A percentile compares a stretch with the other conserved stretches of the same genome.
Conservation (phyloP, 768 basidiomycete genomes). For the Phaeolepiota aurea region DNA sequence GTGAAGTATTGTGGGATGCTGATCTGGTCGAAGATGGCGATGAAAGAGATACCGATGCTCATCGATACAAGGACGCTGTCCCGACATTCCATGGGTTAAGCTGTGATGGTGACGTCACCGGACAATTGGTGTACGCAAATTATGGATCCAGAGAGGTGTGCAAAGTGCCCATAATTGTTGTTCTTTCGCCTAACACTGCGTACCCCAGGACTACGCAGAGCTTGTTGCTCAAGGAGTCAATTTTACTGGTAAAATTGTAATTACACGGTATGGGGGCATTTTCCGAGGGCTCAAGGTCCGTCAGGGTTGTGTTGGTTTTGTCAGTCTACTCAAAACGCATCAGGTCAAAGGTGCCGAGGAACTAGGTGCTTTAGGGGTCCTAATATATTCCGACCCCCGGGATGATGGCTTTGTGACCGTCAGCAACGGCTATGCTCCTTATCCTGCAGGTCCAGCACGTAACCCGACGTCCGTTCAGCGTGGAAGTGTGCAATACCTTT, state of each 20-base stretch:
- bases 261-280: slow-evolving; percentile 67
- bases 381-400: slow-evolving; percentile 82
- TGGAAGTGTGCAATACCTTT: slow-evolving; percentile 72
- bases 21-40: slow-evolving; percentile 67
- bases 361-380: slow-evolving; percentile 64
- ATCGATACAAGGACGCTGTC: slow-evolving; percentile 55
- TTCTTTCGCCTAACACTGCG: neutral
- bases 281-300: slow-evolving; percentile 82
- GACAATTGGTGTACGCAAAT: slow-evolving; percentile 68
- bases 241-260: slow-evolving; percentile 69
- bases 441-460: slow-evolving; percentile 84
- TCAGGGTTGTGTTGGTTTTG: neutral
- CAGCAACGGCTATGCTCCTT: slow-evolving; percentile 67
- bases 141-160: slow-evolving; percentile 61
- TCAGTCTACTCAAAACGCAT: slow-evolving; percentile 3
- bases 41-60: slow-evolving; percentile 64
- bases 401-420: slow-evolving; percentile 78
- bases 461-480: slow-evolving; percentile 81
- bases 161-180: neutral
- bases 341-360: slow-evolving; percentile 81
- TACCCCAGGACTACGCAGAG: slow-evolving; percentile 32
- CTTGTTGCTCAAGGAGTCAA: slow-evolving; percentile 60
- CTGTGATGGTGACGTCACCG: slow-evolving; percentile 64
- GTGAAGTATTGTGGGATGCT: slow-evolving; percentile 54
- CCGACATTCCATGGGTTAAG: slow-evolving; percentile 87